Evolutionary conservation across 768 basidiomycete species (phyloP).

Genomic region (Saitozyma sp.): DNA sequence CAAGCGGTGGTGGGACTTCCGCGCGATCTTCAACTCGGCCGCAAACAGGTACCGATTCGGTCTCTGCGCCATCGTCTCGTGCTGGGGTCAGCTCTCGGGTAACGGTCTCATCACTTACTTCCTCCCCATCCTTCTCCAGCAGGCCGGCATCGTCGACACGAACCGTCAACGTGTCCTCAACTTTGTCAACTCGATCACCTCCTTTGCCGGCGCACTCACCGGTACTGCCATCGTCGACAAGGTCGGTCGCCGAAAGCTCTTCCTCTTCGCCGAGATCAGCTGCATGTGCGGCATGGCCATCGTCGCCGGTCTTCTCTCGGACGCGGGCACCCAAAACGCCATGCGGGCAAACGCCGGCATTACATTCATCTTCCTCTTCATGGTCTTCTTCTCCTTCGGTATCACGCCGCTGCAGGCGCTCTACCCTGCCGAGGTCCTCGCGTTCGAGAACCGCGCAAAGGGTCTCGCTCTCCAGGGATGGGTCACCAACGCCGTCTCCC

Average conservation of each 20-base stretch:
- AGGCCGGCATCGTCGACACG: conserved; percentile 51
- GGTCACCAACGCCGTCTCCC: conserved; percentile 55
- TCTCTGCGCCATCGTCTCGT: conserved; percentile 60
- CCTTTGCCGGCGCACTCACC: conserved; percentile 55
- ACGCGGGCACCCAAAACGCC: conserved; percentile 46
- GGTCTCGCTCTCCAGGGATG: conserved; percentile 59
- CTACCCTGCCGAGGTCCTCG: conserved; percentile 61
- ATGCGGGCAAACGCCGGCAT: conserved; percentile 60
- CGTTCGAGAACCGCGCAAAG: conserved; percentile 60
- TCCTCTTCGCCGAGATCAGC: conserved; percentile 55
- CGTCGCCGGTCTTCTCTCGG: conserved; percentile 58
- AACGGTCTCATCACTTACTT: conserved; percentile 57
- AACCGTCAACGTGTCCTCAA: conserved; percentile 56
- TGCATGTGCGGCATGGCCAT: conserved; percentile 58
- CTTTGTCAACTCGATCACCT: conserved; percentile 61
- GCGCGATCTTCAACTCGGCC: conserved; percentile 58
- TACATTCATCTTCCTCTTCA: conserved; percentile 54
- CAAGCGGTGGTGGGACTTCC: conserved; percentile 61
- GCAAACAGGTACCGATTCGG: conserved; percentile 59
- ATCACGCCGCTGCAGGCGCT: conserved; percentile 64
- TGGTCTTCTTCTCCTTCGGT: conserved; percentile 59
- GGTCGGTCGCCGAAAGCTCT: conserved; percentile 58
- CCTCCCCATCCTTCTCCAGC: conserved; percentile 40
- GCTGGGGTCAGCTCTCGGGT: conserved; percentile 55
- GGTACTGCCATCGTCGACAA: conserved; percentile 58